phyloP scores from a whole-genome alignment of 257 asterid species.

The Nicotiana otophora region DNA sequence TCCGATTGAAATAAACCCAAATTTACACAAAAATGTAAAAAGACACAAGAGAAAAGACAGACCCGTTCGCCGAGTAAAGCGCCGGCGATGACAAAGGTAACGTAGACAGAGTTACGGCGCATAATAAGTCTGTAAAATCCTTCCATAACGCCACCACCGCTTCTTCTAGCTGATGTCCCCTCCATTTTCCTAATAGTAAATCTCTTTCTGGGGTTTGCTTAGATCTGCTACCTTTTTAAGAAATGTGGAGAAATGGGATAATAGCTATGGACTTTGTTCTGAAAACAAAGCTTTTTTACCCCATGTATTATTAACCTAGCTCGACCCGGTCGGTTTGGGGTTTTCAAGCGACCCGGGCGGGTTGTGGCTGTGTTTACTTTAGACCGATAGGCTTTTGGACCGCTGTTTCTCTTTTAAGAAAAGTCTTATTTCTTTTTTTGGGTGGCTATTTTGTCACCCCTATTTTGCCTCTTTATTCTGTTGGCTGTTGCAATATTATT shows the following conservation, averaged over 20 bases:
- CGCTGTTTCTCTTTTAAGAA: neutral
- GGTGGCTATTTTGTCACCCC: no score
- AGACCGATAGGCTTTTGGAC: neutral
- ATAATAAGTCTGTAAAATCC: conserved; percentile 65
- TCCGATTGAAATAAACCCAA: conserved; percentile 21
- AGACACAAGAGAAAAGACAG: neutral
- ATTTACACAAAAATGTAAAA: neutral
- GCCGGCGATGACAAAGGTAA: conserved; percentile 19
- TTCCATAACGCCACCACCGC: conserved; percentile 66
- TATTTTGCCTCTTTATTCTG: no score
- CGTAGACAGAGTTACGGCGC: conserved; percentile 85
- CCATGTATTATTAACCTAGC: neutral
- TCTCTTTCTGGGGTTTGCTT: neutral
- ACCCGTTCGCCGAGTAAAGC: conserved; percentile 16
- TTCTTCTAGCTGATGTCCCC: conserved; percentile 30
- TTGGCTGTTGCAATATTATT: no score
- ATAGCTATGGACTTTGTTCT: neutral
- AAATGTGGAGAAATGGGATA: neutral
- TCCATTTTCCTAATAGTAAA: neutral
- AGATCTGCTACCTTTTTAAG: neutral
- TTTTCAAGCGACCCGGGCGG: neutral
- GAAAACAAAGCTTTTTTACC: neutral
- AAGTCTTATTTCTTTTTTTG: neutral
- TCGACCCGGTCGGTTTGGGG: neutral
- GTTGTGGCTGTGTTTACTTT: neutral